Conservation (phyloP, 2,329 filamentous ascomycete genomes). For the Tolypocladium guangdongense region DNA sequence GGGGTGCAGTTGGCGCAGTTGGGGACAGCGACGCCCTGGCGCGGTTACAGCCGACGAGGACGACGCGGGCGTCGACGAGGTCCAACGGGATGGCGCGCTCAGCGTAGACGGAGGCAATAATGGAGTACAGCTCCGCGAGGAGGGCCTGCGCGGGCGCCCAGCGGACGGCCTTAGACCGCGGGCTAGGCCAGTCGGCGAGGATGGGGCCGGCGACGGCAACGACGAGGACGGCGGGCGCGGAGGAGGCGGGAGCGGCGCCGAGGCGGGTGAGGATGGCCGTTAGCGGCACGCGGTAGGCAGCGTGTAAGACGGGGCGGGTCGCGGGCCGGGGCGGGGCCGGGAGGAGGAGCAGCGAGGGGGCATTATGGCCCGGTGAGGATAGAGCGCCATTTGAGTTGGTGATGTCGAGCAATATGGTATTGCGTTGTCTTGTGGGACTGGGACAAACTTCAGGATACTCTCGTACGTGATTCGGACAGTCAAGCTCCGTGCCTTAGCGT, state of each 20-base stretch:
- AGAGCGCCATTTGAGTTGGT: neutral
- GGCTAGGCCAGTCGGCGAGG: slow-evolving; percentile 35
- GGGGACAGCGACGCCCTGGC: slow-evolving; percentile 23
- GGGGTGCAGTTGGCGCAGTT: slow-evolving; percentile 18
- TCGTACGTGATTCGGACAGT: too few relatives aligned
- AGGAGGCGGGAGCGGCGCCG: slow-evolving; percentile 19
- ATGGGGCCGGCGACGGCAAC: slow-evolving; percentile 53
- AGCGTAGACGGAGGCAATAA: slow-evolving; percentile 63
- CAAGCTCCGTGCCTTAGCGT: too few relatives aligned
- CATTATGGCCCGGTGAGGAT: neutral
- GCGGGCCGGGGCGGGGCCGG: slow-evolving; percentile 50
- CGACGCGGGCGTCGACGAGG: slow-evolving; percentile 64
- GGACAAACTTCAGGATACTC: too few relatives aligned
- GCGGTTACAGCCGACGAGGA: slow-evolving; percentile 57
- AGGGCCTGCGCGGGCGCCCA: slow-evolving; percentile 65
- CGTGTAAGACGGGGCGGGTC: slow-evolving; percentile 37
- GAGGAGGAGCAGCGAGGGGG: slow-evolving; percentile 46
- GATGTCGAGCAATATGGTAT: too few relatives aligned
- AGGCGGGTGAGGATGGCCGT: slow-evolving; percentile 41
- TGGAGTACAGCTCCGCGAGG: slow-evolving; percentile 65
- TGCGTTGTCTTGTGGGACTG: too few relatives aligned
- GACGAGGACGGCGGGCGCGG: slow-evolving; percentile 28
- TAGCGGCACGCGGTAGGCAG: slow-evolving; percentile 50
- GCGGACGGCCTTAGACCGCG: slow-evolving; percentile 29
- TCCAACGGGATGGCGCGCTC: slow-evolving; percentile 49